These are phyloP conservation scores for Tricladium varicosporioides DNA, from an alignment of 2,329 filamentous ascomycete genomes.

Conservation along the genomic window DNA sequence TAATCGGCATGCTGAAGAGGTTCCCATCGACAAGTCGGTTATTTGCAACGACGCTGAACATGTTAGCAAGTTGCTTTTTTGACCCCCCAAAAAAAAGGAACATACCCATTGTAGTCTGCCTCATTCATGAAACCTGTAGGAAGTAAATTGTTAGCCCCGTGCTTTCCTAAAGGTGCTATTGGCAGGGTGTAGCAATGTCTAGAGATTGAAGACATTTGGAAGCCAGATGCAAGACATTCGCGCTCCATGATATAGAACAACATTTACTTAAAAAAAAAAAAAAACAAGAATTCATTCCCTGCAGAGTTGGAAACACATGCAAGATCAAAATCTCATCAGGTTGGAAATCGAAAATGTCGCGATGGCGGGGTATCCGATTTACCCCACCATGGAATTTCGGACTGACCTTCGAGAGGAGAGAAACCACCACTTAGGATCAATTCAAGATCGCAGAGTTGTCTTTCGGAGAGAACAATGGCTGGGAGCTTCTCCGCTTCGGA, in stretches of 20 bases:
- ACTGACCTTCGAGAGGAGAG: slow-evolving; percentile 89
- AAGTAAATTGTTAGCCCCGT: slow-evolving; percentile 27
- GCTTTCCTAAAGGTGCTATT: slow-evolving; percentile 11
- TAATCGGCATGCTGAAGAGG: slow-evolving; percentile 97
- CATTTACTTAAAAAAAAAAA: too few species aligned
- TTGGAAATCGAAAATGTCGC: not conserved
- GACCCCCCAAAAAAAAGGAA: too few species aligned
- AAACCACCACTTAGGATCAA: slow-evolving; percentile 97
- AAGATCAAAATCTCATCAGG: not conserved
- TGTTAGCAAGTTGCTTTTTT: slow-evolving; percentile 31
- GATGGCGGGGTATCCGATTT: slow-evolving; percentile 22
- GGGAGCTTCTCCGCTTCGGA: slow-evolving; percentile 85
- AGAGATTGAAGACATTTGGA: too few species aligned
- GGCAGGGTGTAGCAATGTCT: not conserved
- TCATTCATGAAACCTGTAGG: slow-evolving; percentile 87
- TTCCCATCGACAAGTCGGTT: slow-evolving; percentile 83
- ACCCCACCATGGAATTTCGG: slow-evolving; percentile 23
- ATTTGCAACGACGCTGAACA: slow-evolving; percentile 75
- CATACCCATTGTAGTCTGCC: slow-evolving; percentile 91
- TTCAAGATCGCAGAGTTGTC: slow-evolving; percentile 97
- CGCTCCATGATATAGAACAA: too few species aligned
- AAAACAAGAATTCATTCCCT: too few species aligned
- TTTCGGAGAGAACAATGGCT: slow-evolving; percentile 81
- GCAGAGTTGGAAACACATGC: not conserved
- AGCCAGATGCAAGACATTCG: too few species aligned